phyloP scores from a whole-genome alignment of 2,329 filamentous ascomycete genomes.

The Celoporthe dispersa region DNA sequence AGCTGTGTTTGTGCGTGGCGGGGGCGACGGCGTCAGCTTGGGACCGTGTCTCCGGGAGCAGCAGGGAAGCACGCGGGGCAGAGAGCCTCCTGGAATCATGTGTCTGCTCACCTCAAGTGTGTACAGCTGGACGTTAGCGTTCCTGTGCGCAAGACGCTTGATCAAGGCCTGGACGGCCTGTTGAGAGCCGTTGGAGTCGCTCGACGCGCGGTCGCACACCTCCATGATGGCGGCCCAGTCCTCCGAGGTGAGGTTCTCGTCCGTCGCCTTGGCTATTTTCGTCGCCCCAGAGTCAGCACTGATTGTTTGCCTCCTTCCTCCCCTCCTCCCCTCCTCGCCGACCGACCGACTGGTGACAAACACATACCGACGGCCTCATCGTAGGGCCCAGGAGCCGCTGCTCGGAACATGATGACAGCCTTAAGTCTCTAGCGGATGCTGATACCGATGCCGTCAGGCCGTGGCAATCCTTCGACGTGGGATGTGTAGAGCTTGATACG shows the following conservation, averaged over 20 bases:
- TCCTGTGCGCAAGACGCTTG: slow-evolving; percentile 87
- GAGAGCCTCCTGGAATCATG: background rate
- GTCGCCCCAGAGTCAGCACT: slow-evolving; percentile 25
- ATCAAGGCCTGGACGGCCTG: slow-evolving; percentile 89
- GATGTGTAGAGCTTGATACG: background rate
- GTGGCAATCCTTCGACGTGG: background rate
- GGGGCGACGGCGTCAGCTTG: slow-evolving; percentile 20
- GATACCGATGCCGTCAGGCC: background rate
- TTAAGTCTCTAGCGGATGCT: slow-evolving; percentile 23
- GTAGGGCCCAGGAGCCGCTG: slow-evolving; percentile 60
- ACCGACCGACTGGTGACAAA: slow-evolving; percentile 27
- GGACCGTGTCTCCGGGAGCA: slow-evolving; percentile 15
- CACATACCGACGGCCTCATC: slow-evolving; percentile 64
- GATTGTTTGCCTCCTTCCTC: background rate
- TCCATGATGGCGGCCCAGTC: slow-evolving; percentile 70
- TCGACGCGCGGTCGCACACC: slow-evolving; percentile 63
- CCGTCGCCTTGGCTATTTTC: slow-evolving; percentile 73
- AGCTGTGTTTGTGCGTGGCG: slow-evolving; percentile 58
- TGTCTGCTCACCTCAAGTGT: slow-evolving; percentile 72
- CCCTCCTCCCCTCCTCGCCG: too few species aligned
- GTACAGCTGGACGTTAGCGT: slow-evolving; percentile 95
- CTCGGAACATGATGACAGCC: slow-evolving; percentile 59
- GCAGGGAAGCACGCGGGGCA: background rate
- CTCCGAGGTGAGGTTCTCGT: slow-evolving; percentile 93
- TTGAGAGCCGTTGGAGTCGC: slow-evolving; percentile 67